Evolutionary conservation across 2,329 filamentous ascomycete species (phyloP), one percentile per base, ranked within the genome.

Genomic region (Pseudonectria foliicola): DNA sequence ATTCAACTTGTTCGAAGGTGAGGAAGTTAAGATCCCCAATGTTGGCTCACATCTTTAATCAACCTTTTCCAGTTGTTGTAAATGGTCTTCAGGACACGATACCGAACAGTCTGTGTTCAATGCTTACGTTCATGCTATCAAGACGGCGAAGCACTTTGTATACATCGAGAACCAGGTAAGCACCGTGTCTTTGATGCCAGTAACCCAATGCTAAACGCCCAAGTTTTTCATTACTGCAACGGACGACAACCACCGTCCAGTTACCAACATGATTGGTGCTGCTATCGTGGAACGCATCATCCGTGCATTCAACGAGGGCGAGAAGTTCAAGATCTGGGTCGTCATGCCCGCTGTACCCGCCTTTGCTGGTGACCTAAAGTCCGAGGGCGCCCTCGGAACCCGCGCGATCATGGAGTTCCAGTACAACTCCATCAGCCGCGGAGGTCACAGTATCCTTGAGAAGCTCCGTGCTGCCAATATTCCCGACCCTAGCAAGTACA

Each of bases 341-440:
- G 64, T 83, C 39, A 92, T 92, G 61, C 85, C 85, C 1, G 75
- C 84, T 2, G 80, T 93, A 1, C 86, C 85, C 7, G 86, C 79
- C 2, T 93, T 93, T 52, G 83, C 86, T 2, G 86, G 86, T 4
- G 85, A 92, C 49, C 67, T 93, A 31, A 75, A 83, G 50, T 71
- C 71, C 0, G 81, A 89, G 34, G 80, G 75, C 14, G 79, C 82
- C 7, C 67, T 90, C 2, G 82, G 83, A 14, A 92, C 85, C 0
- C 71, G 86, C 25, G 86, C 85, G 5, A 90, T 93, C 51, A 89
- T 92, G 82, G 85, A 92, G 55, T 90, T 83, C 57, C 85, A 92
- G 55, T 90, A 92, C 61, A 70, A 77, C 52, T 82, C 77, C 33
- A 92, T 92, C 62, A 83, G 77, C 58, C 77, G 85, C 25, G 83